Base-by-base conservation (phyloP, 305 asterid species). In the Fraxinus xanthoxyloides region DNA sequence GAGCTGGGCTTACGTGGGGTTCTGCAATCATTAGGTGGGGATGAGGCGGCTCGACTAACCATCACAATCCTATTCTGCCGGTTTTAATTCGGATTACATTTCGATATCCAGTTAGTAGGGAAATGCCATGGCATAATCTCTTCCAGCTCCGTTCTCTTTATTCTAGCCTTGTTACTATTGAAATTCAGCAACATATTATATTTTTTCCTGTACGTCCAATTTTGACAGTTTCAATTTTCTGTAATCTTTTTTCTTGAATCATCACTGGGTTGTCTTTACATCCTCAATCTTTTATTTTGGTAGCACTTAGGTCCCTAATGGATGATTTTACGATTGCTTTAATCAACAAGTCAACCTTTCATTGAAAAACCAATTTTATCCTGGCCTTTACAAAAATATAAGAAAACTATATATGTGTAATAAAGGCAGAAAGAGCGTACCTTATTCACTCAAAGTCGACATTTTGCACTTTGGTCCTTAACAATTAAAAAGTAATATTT, bases 1-100 rank as follows among this genome's bases (percentile, higher is more conserved):
- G 99, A 73, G 99, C 99, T 38, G 98, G 99, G 40, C 98, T 94
- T 81, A 94, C 98, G 5, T 96, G 99, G 99, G 98, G 93, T 19
- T 96, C 98, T 9, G 98, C 97, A 56, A 92, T 96, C 76, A 54
- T 96, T 61, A 89, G 98, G 88, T 96, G 98, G 99, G 92, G 94
- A 26, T 92, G 38, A 69, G 5, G 28, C 32, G 2, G 2, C 32
- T 61, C 17, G 88, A 92, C 23, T 61, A 59, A 21, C 69, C 28
- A 21, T 59, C 24, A 7, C 69, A 21, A 59, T 59, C 30, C 69
- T 21, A 7, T 59, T 59, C 31, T 21, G 69, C 2, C 7, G 36
- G 36, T 67, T 67, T 67, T 28, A 67, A 67, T 67, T 67, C 35
- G 2, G 8, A 12, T 69, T 26, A 10, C 40, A 26, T 7, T 30